Conservation (phyloP, 2,329 filamentous ascomycete genomes). For the Hypoxylon sp. region DNA sequence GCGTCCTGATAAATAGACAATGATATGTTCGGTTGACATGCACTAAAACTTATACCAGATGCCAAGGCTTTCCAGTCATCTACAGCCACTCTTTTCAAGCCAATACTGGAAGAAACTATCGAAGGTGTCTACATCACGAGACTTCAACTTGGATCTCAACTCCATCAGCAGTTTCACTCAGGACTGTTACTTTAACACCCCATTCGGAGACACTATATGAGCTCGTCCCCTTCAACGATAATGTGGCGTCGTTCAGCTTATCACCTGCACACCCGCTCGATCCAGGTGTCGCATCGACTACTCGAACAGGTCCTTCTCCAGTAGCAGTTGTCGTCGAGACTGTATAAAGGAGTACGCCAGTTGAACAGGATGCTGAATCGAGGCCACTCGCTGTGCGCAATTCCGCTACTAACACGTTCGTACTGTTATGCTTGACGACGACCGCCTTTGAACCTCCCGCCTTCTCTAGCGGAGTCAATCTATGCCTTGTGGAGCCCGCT, state of each 20-base stretch:
- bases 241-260: conserved; percentile 55
- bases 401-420: conserved; percentile 54
- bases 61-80: too few relatives aligned
- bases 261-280: conserved; percentile 52
- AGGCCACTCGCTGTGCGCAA: conserved; percentile 49
- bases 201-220: conserved; percentile 46
- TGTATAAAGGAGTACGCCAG: conserved; percentile 57
- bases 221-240: conserved; percentile 44
- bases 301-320: conserved; percentile 53
- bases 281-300: conserved; percentile 54
- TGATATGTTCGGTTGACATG: background rate
- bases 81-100: background rate
- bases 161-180: conserved; percentile 34
- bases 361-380: conserved; percentile 51
- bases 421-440: conserved; percentile 49
- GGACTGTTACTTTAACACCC: conserved; percentile 49
- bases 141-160: conserved; percentile 61
- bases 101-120: background rate
- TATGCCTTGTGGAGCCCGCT: conserved; percentile 51
- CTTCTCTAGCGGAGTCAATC: conserved; percentile 46
- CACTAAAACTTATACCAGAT: too few relatives aligned
- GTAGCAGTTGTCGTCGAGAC: conserved; percentile 52
- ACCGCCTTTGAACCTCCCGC: conserved; percentile 50
- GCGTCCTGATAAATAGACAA: background rate
- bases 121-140: conserved; percentile 9